Evolutionary conservation across 2,329 filamentous ascomycete genomes (phyloP).

Genomic region (Reticulascus tulasneorum): DNA sequence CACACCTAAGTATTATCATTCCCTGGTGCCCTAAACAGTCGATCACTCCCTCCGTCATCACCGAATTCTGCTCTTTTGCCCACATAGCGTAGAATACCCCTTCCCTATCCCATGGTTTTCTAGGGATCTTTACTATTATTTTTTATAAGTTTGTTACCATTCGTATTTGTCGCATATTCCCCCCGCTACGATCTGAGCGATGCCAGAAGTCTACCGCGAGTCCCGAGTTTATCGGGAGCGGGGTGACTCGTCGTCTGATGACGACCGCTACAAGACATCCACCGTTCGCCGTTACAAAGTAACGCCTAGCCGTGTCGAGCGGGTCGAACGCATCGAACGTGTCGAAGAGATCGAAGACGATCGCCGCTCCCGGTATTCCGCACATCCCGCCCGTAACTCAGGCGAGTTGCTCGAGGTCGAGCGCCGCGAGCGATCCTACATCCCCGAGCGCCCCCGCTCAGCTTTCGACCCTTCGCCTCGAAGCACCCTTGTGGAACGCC

Average conservation of each 20-base stretch:
- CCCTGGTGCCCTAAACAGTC: no score
- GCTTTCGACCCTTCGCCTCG: slow-evolving; percentile 40
- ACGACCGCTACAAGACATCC: slow-evolving; percentile 41
- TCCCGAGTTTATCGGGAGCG: slow-evolving; percentile 27
- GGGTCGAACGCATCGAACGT: slow-evolving; percentile 33
- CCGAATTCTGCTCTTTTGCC: no score
- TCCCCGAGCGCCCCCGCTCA: slow-evolving; percentile 49
- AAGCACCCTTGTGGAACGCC: slow-evolving; percentile 20
- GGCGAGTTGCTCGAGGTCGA: slow-evolving; percentile 39
- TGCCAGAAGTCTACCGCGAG: slow-evolving; percentile 26
- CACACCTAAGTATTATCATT: no score
- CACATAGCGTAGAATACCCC: no score
- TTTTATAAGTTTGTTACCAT: no score
- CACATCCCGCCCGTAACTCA: slow-evolving; percentile 30
- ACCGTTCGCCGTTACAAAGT: slow-evolving; percentile 54
- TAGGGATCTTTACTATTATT: no score
- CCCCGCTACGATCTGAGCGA: no score
- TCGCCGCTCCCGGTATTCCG: slow-evolving; percentile 38
- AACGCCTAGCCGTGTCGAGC: slow-evolving; percentile 34
- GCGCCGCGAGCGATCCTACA: slow-evolving; percentile 37
- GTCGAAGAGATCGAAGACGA: slow-evolving; percentile 42
- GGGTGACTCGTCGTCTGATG: slow-evolving; percentile 33
- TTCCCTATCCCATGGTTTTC: no score
- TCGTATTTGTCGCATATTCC: no score
- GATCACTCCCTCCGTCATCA: no score